Conservation (phyloP, 805 yeast species). For the Ogataea chonburiensis region DNA sequence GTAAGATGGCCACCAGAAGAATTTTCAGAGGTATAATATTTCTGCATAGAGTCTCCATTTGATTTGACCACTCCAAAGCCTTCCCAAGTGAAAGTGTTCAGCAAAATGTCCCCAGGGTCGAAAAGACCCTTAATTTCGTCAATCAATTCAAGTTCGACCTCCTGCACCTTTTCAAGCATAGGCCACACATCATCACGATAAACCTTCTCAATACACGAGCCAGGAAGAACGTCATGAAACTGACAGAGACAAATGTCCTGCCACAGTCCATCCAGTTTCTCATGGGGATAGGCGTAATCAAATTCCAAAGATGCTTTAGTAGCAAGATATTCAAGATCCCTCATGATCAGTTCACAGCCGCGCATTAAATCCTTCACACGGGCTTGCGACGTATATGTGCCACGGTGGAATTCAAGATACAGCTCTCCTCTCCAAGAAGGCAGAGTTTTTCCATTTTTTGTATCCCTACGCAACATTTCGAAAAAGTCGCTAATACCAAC, state of each 20-base stretch:
- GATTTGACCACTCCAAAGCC: constrained; percentile 44
- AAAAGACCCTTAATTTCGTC: constrained; percentile 38
- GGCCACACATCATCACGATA: constrained; percentile 86
- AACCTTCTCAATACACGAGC: constrained; percentile 92
- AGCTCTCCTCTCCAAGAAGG: constrained; percentile 94
- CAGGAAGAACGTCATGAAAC: constrained; percentile 98
- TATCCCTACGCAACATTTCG: constrained; percentile 56
- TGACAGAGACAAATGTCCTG: constrained; percentile 86
- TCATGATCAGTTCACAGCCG: constrained; percentile 68
- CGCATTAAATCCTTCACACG: constrained; percentile 80
- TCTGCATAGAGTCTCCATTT: constrained; percentile 20
- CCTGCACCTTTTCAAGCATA: constrained; percentile 59
- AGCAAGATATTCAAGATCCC: constrained; percentile 83
- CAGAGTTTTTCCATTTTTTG: constrained; percentile 63
- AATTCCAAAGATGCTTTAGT: constrained; percentile 63
- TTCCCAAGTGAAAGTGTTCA: constrained; percentile 69
- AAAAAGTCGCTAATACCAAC: constrained; percentile 78
- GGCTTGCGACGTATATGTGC: constrained; percentile 95
- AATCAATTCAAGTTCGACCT: constrained; percentile 52
- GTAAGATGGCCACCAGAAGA: constrained; percentile 2
- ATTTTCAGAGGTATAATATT: constrained; percentile 5
- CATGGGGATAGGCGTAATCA: constrained; percentile 69
- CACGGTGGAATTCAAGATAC: constrained; percentile 93
- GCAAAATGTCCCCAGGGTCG: constrained; percentile 12
- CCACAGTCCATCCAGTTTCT: constrained; percentile 73